Percentiles rank a stretch among this genome's conserved stretches.
Evolutionary conservation across 495 filamentous ascomycete species (phyloP).

Genomic region (Podospora pseudocomata): DNA sequence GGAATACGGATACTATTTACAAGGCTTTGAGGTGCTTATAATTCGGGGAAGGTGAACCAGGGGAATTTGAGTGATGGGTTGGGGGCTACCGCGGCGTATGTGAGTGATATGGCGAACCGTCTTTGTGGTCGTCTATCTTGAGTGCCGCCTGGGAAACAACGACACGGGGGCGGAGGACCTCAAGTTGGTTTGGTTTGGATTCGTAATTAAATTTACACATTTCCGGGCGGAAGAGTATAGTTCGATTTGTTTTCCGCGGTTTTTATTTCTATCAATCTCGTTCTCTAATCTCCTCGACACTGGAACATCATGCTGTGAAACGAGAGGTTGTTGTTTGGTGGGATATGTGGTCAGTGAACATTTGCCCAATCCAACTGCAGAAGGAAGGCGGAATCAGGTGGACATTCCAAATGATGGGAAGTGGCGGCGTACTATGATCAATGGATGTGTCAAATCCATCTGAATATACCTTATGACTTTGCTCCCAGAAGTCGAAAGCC

Average conservation of each 20-base stretch:
- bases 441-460: too few species aligned
- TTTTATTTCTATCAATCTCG: not conserved
- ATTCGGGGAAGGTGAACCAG: slow-evolving; percentile 38
- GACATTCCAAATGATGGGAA: too few species aligned
- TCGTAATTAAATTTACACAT: not conserved
- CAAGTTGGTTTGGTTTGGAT: not conserved
- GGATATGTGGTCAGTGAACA: too few species aligned
- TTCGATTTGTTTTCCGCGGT: not conserved
- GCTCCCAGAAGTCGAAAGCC: too few species aligned
- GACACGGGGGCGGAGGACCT: too few species aligned
- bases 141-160: not conserved
- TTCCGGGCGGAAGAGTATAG: not conserved
- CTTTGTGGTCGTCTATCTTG: slow-evolving; percentile 26
- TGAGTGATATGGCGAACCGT: slow-evolving; percentile 40
- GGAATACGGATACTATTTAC: slow-evolving; percentile 37
- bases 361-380: too few species aligned
- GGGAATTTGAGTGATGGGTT: slow-evolving; percentile 34
- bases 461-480: too few species aligned
- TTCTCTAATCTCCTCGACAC: too few species aligned
- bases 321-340: too few species aligned
- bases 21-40: slow-evolving; percentile 41
- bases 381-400: too few species aligned
- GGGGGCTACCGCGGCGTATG: slow-evolving; percentile 37
- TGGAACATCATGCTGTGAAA: too few species aligned
- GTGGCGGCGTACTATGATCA: too few species aligned